These are phyloP conservation scores for Rutidosis leptorrhynchoides DNA, from an alignment of 129 eudicot genomes.

Conservation along the genomic window DNA sequence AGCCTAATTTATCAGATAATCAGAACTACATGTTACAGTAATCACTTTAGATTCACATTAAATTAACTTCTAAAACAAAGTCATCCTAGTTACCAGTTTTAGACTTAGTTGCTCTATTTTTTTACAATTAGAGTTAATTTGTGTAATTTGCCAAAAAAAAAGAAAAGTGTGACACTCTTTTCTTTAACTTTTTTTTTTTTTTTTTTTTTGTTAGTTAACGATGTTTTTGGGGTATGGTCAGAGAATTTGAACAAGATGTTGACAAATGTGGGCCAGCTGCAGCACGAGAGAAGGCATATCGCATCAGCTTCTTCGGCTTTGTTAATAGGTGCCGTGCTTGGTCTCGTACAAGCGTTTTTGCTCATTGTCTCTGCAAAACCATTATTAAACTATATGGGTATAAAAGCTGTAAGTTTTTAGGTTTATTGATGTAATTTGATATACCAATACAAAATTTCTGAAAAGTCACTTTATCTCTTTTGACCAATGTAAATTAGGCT, in stretches of 20 bases:
- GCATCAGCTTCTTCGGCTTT: conserved; percentile 61
- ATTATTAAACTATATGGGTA: conserved; percentile 50
- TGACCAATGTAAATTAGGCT: background rate
- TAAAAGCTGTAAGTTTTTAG: conserved; percentile 39
- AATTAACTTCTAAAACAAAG: too few relatives aligned
- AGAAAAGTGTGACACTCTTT: too few relatives aligned
- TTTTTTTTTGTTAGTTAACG: background rate
- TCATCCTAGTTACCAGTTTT: too few relatives aligned
- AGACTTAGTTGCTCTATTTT: too few relatives aligned
- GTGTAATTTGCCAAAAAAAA: too few relatives aligned
- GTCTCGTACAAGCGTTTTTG: conserved; percentile 48
- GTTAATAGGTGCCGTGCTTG: conserved; percentile 50
- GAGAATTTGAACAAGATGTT: conserved; percentile 8
- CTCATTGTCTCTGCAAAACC: conserved; percentile 50
- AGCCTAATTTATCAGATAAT: too few relatives aligned
- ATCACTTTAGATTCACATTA: too few relatives aligned
- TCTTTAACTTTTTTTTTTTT: too few relatives aligned
- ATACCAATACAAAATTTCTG: background rate
- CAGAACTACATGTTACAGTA: too few relatives aligned
- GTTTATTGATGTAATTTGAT: background rate
- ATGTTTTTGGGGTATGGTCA: conserved; percentile 12
- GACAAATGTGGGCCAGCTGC: conserved; percentile 12
- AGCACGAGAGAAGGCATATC: conserved; percentile 36
- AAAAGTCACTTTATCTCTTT: background rate
- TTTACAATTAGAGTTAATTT: too few relatives aligned